Evolutionary conservation across 2,329 filamentous ascomycete genomes (phyloP).

Genomic region (Fusarium incarnatum): DNA sequence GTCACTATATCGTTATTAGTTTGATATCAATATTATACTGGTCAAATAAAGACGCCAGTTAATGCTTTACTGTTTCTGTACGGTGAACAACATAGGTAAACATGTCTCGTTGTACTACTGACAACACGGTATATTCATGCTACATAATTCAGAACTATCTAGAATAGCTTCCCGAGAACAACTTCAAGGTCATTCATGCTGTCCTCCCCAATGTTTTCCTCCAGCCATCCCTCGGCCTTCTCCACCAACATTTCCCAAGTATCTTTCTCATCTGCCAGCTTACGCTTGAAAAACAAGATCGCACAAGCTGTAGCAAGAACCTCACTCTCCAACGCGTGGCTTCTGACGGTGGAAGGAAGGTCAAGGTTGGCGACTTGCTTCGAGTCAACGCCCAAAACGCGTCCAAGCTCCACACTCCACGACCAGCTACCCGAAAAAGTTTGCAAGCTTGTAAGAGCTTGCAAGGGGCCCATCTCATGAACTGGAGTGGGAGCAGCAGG

Average conservation of each 20-base stretch:
- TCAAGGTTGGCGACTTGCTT: slow-evolving; percentile 11
- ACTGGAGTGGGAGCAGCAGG: background rate
- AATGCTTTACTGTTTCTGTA: background rate
- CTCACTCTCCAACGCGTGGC: slow-evolving; percentile 5
- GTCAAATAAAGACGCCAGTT: background rate
- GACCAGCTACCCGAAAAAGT: slow-evolving; percentile 51
- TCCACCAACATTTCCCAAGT: slow-evolving; percentile 73
- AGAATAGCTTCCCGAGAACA: slow-evolving; percentile 35
- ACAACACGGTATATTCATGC: background rate
- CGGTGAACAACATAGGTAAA: background rate
- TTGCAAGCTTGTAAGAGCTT: slow-evolving; percentile 64
- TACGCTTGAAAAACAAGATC: slow-evolving; percentile 57
- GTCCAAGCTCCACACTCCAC: slow-evolving; percentile 47
- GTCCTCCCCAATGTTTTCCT: slow-evolving; percentile 27
- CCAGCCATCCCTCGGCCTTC: slow-evolving; percentile 67
- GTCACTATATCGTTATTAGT: background rate
- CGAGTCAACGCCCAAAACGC: slow-evolving; percentile 40
- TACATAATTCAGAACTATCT: background rate
- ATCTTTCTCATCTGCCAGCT: slow-evolving; percentile 59
- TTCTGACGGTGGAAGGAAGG: background rate
- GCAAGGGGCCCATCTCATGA: slow-evolving; percentile 23
- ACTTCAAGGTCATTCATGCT: slow-evolving; percentile 28
- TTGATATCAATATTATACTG: background rate
- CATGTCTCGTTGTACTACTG: background rate
- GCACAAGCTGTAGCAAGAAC: slow-evolving; percentile 49